Conservation (phyloP, 768 basidiomycete species). For the Podaxis sp. region DNA sequence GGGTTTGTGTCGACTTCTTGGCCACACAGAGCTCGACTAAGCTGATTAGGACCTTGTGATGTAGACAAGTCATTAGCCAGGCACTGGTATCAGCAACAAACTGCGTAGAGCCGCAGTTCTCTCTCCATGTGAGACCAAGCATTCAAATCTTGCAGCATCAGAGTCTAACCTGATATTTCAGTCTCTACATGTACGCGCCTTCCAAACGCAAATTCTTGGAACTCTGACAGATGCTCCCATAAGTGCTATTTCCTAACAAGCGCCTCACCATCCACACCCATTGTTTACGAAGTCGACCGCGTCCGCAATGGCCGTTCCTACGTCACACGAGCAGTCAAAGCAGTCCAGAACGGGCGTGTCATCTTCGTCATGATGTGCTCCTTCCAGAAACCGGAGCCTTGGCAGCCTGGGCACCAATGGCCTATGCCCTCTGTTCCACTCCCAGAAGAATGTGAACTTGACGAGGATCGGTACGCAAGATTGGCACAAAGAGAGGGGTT, state of each 20-base stretch:
- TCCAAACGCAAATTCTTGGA: background rate
- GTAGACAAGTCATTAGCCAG: slow-evolving; percentile 79
- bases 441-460: slow-evolving; percentile 62
- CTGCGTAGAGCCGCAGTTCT: slow-evolving; percentile 59
- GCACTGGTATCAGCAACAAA: slow-evolving; percentile 79
- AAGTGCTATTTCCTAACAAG: slow-evolving; percentile 82
- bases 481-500: slow-evolving; percentile 29
- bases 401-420: slow-evolving; percentile 68
- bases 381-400: slow-evolving; percentile 75
- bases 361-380: slow-evolving; percentile 70
- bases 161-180: slow-evolving; percentile 19
- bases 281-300: slow-evolving; percentile 75
- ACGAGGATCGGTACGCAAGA: slow-evolving; percentile 37
- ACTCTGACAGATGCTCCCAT: background rate
- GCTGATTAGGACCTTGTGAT: background rate
- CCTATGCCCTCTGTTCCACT: slow-evolving; percentile 55
- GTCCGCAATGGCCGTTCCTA: slow-evolving; percentile 75
- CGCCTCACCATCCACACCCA: slow-evolving; percentile 67
- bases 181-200: slow-evolving; percentile 63
- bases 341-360: slow-evolving; percentile 45
- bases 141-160: background rate
- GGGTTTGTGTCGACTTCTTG: slow-evolving; percentile 37
- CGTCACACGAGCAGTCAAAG: slow-evolving; percentile 59
- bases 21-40: background rate
- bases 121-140: slow-evolving; percentile 59